A percentile compares a stretch with the other conserved stretches of the same genome.
phyloP scores from a whole-genome alignment of 2,329 filamentous ascomycete genomes.

The Colletotrichum scovillei region DNA sequence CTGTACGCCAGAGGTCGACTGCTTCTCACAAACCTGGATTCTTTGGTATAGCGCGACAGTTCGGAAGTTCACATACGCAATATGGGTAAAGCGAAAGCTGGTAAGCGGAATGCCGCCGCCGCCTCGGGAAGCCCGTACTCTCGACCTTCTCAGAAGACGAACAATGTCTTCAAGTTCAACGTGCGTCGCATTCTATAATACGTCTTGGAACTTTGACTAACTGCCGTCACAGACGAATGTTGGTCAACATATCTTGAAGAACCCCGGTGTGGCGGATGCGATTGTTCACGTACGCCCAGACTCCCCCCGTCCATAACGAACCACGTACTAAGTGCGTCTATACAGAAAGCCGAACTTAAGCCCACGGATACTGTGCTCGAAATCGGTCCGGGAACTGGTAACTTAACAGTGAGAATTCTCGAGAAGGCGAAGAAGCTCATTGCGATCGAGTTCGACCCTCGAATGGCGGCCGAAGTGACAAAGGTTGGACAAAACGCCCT shows the following conservation, averaged over 20 bases:
- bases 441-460: slow-evolving; percentile 91
- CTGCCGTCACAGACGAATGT: slow-evolving; percentile 23
- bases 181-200: slow-evolving; percentile 61
- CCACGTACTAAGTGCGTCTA: slow-evolving; percentile 27
- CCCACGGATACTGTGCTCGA: slow-evolving; percentile 92
- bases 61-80: slow-evolving; percentile 2
- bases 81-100: slow-evolving; percentile 66
- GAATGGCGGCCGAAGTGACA: slow-evolving; percentile 95
- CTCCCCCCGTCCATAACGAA: not conserved
- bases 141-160: slow-evolving; percentile 48
- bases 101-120: slow-evolving; percentile 63
- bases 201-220: slow-evolving; percentile 31
- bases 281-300: slow-evolving; percentile 55
- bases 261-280: slow-evolving; percentile 83
- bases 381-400: slow-evolving; percentile 90
- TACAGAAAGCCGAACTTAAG: slow-evolving; percentile 89
- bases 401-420: slow-evolving; percentile 88
- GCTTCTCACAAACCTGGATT: too few species aligned
- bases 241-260: slow-evolving; percentile 86
- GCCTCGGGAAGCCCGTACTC: slow-evolving; percentile 40
- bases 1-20: not conserved
- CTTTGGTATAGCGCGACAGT: not conserved
- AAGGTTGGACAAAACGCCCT: slow-evolving; percentile 61
- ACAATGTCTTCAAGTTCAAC: slow-evolving; percentile 98
- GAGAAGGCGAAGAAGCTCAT: slow-evolving; percentile 86